These are phyloP conservation scores for Hypoxylon sp. DNA, from an alignment of 2,329 filamentous ascomycete genomes.

Conservation along the genomic window DNA sequence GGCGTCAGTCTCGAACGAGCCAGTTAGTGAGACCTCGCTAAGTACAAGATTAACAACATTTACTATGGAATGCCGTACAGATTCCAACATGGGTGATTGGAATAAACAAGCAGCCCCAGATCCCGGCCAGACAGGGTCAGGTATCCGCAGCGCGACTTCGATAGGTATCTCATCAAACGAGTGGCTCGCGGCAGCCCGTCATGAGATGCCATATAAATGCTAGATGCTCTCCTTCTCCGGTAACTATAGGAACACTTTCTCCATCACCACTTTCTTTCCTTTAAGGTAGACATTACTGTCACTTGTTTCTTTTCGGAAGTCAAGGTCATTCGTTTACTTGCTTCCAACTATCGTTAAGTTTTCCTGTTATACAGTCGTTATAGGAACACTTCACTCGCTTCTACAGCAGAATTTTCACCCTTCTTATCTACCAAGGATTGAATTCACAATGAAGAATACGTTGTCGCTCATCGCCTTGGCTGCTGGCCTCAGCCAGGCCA, in stretches of 20 bases:
- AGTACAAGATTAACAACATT: constrained; percentile 17
- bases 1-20: constrained; percentile 21
- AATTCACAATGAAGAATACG: constrained; percentile 64
- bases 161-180: constrained; percentile 40
- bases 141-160: constrained; percentile 34
- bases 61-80: constrained; percentile 29
- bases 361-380: constrained; percentile 47
- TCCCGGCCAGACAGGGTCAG: constrained; percentile 39
- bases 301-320: constrained; percentile 54
- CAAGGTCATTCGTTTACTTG: constrained; percentile 72
- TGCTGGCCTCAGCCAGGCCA: constrained; percentile 63
- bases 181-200: constrained; percentile 38
- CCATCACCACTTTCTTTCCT: constrained; percentile 49
- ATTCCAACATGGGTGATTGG: constrained; percentile 40
- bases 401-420: constrained; percentile 24
- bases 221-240: constrained; percentile 34
- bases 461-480: constrained; percentile 63
- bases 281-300: constrained; percentile 47
- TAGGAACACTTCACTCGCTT: constrained; percentile 44
- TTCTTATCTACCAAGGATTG: constrained; percentile 29
- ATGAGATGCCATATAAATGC: constrained; percentile 50
- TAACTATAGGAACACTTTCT: constrained; percentile 46
- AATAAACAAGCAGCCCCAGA: constrained; percentile 46
- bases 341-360: constrained; percentile 53
- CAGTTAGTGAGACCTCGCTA: constrained; percentile 2